phyloP scores from a whole-genome alignment of 2,329 filamentous ascomycete genomes.

The Macroventuria anomochaeta region DNA sequence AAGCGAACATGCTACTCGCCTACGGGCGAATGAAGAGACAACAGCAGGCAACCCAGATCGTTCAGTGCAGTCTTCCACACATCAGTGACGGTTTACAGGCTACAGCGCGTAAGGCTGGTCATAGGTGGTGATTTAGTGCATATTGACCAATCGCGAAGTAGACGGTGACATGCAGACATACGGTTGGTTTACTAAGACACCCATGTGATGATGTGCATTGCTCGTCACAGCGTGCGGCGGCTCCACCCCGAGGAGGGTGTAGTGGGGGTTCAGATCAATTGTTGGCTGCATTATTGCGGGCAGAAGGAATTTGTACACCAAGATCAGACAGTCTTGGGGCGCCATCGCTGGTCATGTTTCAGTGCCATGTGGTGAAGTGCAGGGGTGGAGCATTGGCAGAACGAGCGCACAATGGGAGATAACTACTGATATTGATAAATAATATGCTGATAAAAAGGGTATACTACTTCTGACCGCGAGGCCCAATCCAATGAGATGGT shows the following conservation, averaged over 20 bases:
- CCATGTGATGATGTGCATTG: conserved; percentile 17
- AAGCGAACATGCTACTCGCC: not conserved
- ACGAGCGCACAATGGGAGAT: not conserved
- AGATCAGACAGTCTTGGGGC: not conserved
- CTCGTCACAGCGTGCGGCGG: conserved; percentile 10
- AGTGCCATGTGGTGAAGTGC: conserved; percentile 9
- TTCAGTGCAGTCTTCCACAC: not conserved
- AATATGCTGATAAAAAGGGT: conserved; percentile 13
- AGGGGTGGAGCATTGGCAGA: not conserved
- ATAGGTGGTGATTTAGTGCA: not conserved
- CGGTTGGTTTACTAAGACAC: conserved; percentile 6
- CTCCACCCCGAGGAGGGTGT: conserved; percentile 2
- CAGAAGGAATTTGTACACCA: conserved; percentile 1
- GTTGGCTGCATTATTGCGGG: conserved; percentile 2
- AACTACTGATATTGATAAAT: conserved; percentile 10
- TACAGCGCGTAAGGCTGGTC: conserved; percentile 8
- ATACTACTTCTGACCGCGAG: conserved; percentile 27
- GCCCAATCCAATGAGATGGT: conserved; percentile 9
- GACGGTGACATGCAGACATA: not conserved
- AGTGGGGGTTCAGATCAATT: conserved; percentile 4
- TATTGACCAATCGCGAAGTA: not conserved
- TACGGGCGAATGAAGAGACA: not conserved
- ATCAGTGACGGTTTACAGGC: not conserved
- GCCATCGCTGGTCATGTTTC: conserved; percentile 9
- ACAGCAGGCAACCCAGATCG: not conserved